phyloP scores from a whole-genome alignment of 306 rosid species.

The Sesbania bispinosa region DNA sequence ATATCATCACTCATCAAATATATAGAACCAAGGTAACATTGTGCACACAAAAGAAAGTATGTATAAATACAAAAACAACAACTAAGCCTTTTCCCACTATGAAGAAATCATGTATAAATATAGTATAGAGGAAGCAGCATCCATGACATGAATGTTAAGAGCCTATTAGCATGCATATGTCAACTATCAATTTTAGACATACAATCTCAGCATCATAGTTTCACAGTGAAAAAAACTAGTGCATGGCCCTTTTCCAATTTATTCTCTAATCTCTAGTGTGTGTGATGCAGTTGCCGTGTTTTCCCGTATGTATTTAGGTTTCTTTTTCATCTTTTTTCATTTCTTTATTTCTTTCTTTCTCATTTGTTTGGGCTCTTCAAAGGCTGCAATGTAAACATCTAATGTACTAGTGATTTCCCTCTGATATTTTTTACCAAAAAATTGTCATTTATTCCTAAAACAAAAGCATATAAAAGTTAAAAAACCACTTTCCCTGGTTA shows the following conservation, averaged over 20 bases:
- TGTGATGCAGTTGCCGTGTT: neutral
- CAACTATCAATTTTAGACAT: neutral
- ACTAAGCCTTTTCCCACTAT: too few relatives aligned
- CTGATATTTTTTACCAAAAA: neutral
- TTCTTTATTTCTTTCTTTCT: neutral
- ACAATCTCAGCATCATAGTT: constrained; percentile 2
- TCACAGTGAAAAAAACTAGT: constrained; percentile 3
- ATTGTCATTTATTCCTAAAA: neutral
- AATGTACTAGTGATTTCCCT: neutral
- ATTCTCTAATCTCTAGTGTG: constrained; percentile 8
- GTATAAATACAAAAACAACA: neutral
- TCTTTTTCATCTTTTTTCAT: neutral
- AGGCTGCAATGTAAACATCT: neutral
- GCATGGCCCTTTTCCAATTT: neutral
- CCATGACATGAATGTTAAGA: neutral
- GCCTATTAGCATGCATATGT: neutral
- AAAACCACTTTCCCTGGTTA: constrained; percentile 1
- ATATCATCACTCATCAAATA: neutral
- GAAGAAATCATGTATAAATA: too few relatives aligned
- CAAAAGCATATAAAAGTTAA: neutral
- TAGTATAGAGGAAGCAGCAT: too few relatives aligned
- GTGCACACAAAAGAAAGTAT: constrained; percentile 2
- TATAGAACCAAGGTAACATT: neutral
- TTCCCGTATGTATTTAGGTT: neutral
- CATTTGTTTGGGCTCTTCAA: neutral